Base-by-base conservation (phyloP, 768 basidiomycete species). In the Kwoniella botswanensis region DNA sequence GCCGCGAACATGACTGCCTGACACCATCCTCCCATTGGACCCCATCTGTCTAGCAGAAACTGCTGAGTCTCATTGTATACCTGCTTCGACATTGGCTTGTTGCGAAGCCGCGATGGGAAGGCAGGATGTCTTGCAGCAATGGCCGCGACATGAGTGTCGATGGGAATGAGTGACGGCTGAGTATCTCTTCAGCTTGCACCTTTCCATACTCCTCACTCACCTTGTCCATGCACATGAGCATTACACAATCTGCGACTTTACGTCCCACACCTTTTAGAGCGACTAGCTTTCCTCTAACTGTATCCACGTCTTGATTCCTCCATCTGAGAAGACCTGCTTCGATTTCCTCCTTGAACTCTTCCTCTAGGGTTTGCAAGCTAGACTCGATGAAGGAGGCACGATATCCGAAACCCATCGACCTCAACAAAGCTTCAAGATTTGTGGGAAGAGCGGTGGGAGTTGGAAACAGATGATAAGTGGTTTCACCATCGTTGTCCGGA, bases 91-190 rank as follows among this genome's bases (percentile, higher is more conserved):
- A 82, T 82, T 7, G 82, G 60, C 63, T 83, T 83, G 54, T 77
- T 74, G 21, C 71, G 63, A 21, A 81, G 59, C 10, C 74, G 71
- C 15, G 73, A 71, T 2, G 82, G 82, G 71, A 83, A 83, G 1
- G 70, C 41, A 22, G 82, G 81, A 71, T 83, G 82, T 41, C 82
- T 71, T 13, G 81, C 84, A 10, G 93, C 92, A 64, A 98, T 94
- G 79, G 96, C 93, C 73, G 91, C 86, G 35, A 99, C 92, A 80
- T 99, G 97, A 0, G 95, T 97, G 80, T 99, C 97, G 63, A 99
- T 92, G 3, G 97, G 97, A 10, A 98, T 88, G 17, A 94, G 90
- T 73, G 93, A 91, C 76, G 85, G 87, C 93, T 96, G 75, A 22
- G 46, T 13, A 13, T 70, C 42, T 63, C 69, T 35, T 70, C 22